Evolutionary conservation across 2,329 filamentous ascomycete species (phyloP).

Genomic region (Beauveria sp.): DNA sequence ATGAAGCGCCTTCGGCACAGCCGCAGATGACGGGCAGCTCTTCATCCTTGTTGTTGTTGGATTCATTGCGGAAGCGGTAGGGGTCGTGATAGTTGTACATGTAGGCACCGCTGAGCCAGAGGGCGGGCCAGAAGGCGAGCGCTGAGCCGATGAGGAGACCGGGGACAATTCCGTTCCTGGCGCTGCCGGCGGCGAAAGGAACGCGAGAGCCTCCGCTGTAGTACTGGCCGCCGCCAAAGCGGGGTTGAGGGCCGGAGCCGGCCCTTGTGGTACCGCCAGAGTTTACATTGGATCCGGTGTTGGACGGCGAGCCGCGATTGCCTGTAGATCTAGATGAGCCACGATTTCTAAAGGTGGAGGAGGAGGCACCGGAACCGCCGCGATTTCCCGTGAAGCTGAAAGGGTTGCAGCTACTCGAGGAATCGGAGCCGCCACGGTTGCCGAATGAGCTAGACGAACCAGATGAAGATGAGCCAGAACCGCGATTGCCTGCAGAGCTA

Average conservation of each 20-base stretch:
- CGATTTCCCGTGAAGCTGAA: constrained; percentile 10
- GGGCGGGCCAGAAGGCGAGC: constrained; percentile 54
- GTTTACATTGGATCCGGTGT: constrained; percentile 25
- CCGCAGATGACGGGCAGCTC: constrained; percentile 32
- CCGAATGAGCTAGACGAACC: neutral
- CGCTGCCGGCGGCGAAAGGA: constrained; percentile 53
- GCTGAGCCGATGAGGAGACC: constrained; percentile 40
- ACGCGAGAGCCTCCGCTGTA: constrained; percentile 58
- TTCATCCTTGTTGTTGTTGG: constrained; percentile 34
- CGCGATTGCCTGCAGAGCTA: neutral
- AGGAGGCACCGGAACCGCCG: constrained; percentile 10
- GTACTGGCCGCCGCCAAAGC: constrained; percentile 54
- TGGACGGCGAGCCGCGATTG: constrained; percentile 16
- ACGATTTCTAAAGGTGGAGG: constrained; percentile 12
- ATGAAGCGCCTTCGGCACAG: constrained; percentile 44
- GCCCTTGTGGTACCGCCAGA: constrained; percentile 44
- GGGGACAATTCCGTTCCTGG: constrained; percentile 41
- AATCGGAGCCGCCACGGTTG: neutral
- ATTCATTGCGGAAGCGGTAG: constrained; percentile 43
- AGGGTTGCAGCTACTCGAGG: no score
- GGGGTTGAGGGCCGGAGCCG: constrained; percentile 50
- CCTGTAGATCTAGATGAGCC: constrained; percentile 10
- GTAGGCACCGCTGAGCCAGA: constrained; percentile 59
- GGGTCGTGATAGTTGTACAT: constrained; percentile 41
- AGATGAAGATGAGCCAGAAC: neutral